Percentiles rank a stretch among this genome's conserved stretches.
Conservation (phyloP, 352 stramenopile genomes). For the Phytophthora europaea region DNA sequence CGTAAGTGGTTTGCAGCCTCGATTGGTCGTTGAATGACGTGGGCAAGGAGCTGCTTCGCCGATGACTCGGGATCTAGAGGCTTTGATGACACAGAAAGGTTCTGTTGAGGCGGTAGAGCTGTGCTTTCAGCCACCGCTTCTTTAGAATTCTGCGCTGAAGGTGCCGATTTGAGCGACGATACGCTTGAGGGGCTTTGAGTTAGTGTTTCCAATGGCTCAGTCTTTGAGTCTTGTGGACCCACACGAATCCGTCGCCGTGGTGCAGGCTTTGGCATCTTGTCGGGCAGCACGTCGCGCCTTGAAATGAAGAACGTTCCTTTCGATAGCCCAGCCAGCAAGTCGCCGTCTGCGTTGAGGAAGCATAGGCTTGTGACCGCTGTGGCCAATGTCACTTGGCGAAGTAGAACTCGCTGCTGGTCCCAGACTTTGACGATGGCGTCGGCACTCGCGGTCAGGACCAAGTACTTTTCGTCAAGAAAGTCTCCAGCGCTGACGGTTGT, state of each 20-base stretch:
- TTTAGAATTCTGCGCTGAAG: slow-evolving; percentile 8
- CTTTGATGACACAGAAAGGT: slow-evolving; percentile 6
- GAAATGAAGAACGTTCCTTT: slow-evolving; percentile 71
- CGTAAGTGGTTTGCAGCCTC: slow-evolving; percentile 26
- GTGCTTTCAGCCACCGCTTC: neutral
- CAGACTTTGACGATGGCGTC: slow-evolving; percentile 80
- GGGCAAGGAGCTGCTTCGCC: slow-evolving; percentile 34
- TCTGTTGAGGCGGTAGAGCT: neutral
- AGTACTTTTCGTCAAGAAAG: slow-evolving; percentile 65
- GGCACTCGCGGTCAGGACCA: slow-evolving; percentile 73
- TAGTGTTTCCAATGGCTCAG: neutral
- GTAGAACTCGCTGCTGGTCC: slow-evolving; percentile 65
- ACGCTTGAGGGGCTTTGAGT: neutral
- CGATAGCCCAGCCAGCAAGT: slow-evolving; percentile 63
- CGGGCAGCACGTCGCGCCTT: slow-evolving; percentile 65
- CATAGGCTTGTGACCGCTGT: slow-evolving; percentile 70
- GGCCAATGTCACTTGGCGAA: slow-evolving; percentile 68
- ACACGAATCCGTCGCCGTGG: slow-evolving; percentile 15
- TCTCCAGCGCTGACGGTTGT: slow-evolving; percentile 71
- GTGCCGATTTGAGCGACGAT: neutral
- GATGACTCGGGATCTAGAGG: slow-evolving; percentile 23
- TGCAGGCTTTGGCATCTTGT: slow-evolving; percentile 45
- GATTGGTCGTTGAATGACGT: slow-evolving; percentile 37
- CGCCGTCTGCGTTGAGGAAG: slow-evolving; percentile 73
- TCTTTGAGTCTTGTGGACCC: slow-evolving; percentile 11